Base-by-base conservation (phyloP, 2,329 filamentous ascomycete genomes). In the Diaporthe eres region DNA sequence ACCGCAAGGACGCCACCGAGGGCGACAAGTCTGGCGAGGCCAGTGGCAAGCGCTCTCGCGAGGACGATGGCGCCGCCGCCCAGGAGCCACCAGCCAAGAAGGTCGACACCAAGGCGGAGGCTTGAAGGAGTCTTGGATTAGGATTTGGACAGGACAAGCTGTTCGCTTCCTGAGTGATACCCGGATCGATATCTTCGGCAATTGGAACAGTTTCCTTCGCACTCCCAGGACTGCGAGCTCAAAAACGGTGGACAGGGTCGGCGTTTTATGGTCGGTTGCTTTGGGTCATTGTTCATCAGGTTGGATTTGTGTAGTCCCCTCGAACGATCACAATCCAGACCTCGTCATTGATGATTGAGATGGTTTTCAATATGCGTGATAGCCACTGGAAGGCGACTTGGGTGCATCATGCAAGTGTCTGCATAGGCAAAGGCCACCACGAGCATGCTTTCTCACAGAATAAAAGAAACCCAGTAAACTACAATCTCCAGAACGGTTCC, bases 51-150 rank as follows among this genome's bases (percentile, higher is more conserved):
- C 90, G 90, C 73, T 78, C 85, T 44, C 88, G 90, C 72, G 90
- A 91, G 13, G 89, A 90, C 12, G 89, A 89, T 42, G 85, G 81
- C 60, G 82, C 80, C 42, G 79, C 81, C 5, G 77, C 75, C 8
- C 84, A 81, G n/a, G 86, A 86, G 75, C 89, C 87, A 42, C 85
- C 89, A 4, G 87, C 90, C 28, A 93, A 93, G 87, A 93, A 93
- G 85, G 87, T 91, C 55, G 90, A 93, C 78, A 84, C 81, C 81
- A 90, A 90, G 85, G 81, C 77, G 10, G 80, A 85, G 61, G 76
- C 67, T n/a, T 77, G 74, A 77, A 58, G 44, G n/a, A 63, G 58
- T 53, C 57, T 60, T 31, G 61, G 49, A 28, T 55, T 65, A 47
- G 61, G 39, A 51, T 34, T 73, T 65, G 71, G 58, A 65, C 58